phyloP scores from a whole-genome alignment of 768 basidiomycete species.

The Lentinula aciculospora region DNA sequence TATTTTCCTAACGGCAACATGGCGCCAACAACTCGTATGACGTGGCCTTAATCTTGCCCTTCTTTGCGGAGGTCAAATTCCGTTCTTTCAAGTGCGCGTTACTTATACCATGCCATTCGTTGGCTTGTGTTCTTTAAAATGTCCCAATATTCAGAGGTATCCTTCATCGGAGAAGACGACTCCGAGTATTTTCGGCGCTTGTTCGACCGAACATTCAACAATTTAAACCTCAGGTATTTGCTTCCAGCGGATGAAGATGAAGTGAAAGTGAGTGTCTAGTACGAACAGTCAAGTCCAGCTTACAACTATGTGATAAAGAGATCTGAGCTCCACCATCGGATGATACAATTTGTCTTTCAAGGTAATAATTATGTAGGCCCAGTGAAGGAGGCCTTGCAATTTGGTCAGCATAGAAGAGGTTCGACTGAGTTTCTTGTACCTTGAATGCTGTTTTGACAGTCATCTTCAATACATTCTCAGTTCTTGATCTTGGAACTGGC shows the following conservation, averaged over 20 bases:
- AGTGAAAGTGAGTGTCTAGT: conserved; percentile 38
- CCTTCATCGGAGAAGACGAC: conserved; percentile 30
- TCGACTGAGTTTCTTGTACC: conserved; percentile 12
- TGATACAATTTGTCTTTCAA: conserved; percentile 60
- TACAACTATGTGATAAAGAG: conserved; percentile 32
- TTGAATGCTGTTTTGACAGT: neutral
- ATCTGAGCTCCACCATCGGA: conserved; percentile 55
- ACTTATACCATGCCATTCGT: conserved; percentile 4
- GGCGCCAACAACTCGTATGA: neutral
- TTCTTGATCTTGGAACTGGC: conserved; percentile 70
- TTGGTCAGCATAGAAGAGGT: conserved; percentile 41
- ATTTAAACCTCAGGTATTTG: conserved; percentile 50
- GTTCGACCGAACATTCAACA: conserved; percentile 50
- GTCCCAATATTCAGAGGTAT: conserved; percentile 21
- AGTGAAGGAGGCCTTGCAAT: conserved; percentile 48
- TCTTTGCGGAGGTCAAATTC: neutral
- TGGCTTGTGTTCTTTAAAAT: neutral
- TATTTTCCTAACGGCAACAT: neutral
- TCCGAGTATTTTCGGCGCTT: conserved; percentile 47
- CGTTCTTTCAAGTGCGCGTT: neutral
- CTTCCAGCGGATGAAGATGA: conserved; percentile 67
- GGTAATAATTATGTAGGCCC: conserved; percentile 67
- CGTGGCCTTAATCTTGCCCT: neutral
- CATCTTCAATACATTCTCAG: conserved; percentile 23
- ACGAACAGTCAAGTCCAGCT: neutral